A percentile compares a stretch with the other conserved stretches of the same genome.
These are phyloP conservation scores for Rutstroemia sydowiana DNA, from an alignment of 2,329 filamentous ascomycete genomes.

Conservation along the genomic window DNA sequence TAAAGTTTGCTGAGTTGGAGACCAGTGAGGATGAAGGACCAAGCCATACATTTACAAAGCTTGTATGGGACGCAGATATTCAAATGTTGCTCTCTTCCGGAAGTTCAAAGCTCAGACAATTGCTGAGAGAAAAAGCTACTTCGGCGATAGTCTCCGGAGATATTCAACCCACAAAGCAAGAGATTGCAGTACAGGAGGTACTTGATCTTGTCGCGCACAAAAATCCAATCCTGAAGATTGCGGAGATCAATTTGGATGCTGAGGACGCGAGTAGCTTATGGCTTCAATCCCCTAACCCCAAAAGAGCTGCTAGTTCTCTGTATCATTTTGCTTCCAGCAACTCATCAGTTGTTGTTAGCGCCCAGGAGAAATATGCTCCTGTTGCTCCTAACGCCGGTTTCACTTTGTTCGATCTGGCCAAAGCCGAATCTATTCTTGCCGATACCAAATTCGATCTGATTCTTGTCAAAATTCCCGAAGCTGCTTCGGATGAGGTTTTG, in stretches of 20 bases:
- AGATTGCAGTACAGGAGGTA: constrained; percentile 11
- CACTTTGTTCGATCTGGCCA: not conserved
- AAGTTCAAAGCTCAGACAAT: not conserved
- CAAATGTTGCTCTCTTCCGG: not conserved
- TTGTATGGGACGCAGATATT: constrained; percentile 23
- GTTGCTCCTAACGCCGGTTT: not conserved
- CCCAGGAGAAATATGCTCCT: constrained; percentile 4
- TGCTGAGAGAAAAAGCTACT: constrained; percentile 8
- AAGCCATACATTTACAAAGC: constrained; percentile 6
- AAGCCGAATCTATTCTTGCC: not conserved
- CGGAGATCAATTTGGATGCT: constrained; percentile 28
- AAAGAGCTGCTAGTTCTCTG: not conserved
- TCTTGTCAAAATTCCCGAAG: not conserved
- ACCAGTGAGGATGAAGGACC: not conserved
- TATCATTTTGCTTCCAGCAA: constrained; percentile 2
- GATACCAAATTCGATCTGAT: not conserved
- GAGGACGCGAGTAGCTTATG: constrained; percentile 24
- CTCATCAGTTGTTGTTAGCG: constrained; percentile 3
- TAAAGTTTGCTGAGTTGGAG: constrained; percentile 15
- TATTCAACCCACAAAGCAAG: not conserved
- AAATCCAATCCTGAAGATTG: constrained; percentile 29
- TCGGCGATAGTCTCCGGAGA: constrained; percentile 3
- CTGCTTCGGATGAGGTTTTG: not conserved
- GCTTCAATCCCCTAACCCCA: constrained; percentile 15
- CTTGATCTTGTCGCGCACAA: constrained; percentile 33